Evolutionary conservation across 2,329 filamentous ascomycete genomes (phyloP), one percentile per base, ranked within the genome.

Genomic region (Ascochyta viciae-villosae): DNA sequence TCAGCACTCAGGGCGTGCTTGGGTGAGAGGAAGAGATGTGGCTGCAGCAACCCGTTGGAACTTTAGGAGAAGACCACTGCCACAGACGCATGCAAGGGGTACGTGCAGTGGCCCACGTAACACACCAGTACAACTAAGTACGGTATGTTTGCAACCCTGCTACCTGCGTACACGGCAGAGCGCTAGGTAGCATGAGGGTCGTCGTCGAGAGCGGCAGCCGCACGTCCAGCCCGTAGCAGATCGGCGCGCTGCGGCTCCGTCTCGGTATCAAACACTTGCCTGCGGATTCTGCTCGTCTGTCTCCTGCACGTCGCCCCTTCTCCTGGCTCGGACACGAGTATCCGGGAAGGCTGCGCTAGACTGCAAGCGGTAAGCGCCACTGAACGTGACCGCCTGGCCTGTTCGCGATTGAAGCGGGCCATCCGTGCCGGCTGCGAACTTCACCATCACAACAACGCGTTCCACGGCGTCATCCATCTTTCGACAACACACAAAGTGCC

Each of bases 51-150:
- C 2, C 24, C 44, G 48, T 37, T 45, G 46, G 23, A 42, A 38
- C 53, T 46, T 53, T 45, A 57, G 40, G 40, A 60, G 54, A 50
- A 31, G 46, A 59, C 55, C 50, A 62, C 62, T 58, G 57, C 53
- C 53, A 55, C 53, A 55, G 65, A 67, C 65, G 62, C 58, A 65
- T 59, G 64, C 68, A 68, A 67, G 65, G 70, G 64, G 65, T 58
- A 56, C 60, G 59, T 64, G 62, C 60, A 64, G 62, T 40, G 29
- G 40, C 35, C 46, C 41, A 55, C 52, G 35, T 50, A 50, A 45
- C 8, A 29, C 27, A 10, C 27, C 9, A 10, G 27, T 29, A 29
- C 8, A 9, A 27, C 19, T 3, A 27, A 6, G 7, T 40, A 15
- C 35, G 27, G 7, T 40, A 15, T 41, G 27, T 24, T 29, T 31